Conservation (phyloP, 345 rosid species). For the Kandelia obovata region DNA sequence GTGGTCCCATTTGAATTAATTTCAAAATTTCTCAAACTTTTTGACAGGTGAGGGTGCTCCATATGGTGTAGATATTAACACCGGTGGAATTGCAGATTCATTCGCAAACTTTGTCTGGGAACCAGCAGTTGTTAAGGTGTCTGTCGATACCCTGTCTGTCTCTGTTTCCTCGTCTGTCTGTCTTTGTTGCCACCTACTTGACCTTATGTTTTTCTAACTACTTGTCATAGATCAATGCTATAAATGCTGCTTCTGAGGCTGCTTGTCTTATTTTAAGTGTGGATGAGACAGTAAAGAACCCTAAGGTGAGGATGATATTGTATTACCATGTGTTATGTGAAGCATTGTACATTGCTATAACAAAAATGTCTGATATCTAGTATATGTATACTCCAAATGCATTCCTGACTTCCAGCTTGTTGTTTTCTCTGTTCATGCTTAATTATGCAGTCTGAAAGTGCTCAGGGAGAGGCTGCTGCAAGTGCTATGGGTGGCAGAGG, state of each 20-base stretch:
- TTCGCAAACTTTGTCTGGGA: slow-evolving; percentile 89
- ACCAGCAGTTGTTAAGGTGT: slow-evolving; percentile 81
- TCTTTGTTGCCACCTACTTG: background rate
- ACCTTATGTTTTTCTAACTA: background rate
- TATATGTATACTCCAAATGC: too few species aligned
- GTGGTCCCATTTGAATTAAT: background rate
- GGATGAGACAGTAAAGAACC: slow-evolving; percentile 91
- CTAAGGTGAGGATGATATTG: slow-evolving; percentile 51
- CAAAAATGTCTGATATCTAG: background rate
- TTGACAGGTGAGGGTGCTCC: slow-evolving; percentile 74
- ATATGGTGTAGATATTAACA: slow-evolving; percentile 84
- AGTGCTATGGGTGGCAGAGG: slow-evolving; percentile 93
- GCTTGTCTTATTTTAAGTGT: slow-evolving; percentile 84
- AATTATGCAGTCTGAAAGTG: slow-evolving; percentile 82
- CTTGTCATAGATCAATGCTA: slow-evolving; percentile 67
- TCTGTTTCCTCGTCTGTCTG: background rate
- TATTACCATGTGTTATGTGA: background rate
- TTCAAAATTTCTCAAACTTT: background rate
- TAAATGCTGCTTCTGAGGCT: slow-evolving; percentile 89
- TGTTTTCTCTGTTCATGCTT: background rate
- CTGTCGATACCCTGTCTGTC: background rate
- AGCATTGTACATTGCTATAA: background rate
- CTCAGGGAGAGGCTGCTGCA: slow-evolving; percentile 96
- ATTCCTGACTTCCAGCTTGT: background rate
- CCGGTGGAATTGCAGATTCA: slow-evolving; percentile 86